Percentiles rank a stretch among this genome's conserved stretches.
phyloP scores from a whole-genome alignment of 2,329 filamentous ascomycete genomes.

The Penicillium sp. region DNA sequence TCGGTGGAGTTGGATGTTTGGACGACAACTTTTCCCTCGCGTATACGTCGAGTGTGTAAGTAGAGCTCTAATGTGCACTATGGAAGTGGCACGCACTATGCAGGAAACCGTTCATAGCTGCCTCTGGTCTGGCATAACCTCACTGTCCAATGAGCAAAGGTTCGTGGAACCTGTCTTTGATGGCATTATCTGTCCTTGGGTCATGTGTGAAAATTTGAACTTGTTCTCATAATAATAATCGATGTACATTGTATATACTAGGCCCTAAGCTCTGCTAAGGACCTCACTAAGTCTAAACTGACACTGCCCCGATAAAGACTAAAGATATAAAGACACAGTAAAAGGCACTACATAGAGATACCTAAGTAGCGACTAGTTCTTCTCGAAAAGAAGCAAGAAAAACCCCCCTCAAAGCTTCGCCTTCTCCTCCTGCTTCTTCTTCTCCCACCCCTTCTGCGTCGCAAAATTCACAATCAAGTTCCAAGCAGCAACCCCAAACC shows the following conservation, averaged over 20 bases:
- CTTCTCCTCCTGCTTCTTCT: conserved; percentile 58
- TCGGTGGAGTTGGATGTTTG: conserved; percentile 31
- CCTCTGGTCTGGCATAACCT: background rate
- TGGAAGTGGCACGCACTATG: conserved; percentile 10
- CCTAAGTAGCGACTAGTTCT: background rate
- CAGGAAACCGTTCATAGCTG: conserved; percentile 10
- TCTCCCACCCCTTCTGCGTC: conserved; percentile 70
- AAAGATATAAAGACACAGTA: background rate
- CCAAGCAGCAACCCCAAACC: conserved; percentile 66
- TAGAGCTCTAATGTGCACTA: conserved; percentile 54
- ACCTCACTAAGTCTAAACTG: background rate
- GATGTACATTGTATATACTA: background rate
- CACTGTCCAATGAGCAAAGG: too few species aligned
- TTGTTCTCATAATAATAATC: background rate
- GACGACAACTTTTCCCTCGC: conserved; percentile 51
- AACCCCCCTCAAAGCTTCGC: conserved; percentile 49
- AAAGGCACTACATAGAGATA: background rate
- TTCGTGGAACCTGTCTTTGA: too few species aligned
- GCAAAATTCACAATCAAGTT: conserved; percentile 70
- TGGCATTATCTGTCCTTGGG: too few species aligned
- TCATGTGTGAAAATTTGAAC: background rate
- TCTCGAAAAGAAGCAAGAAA: background rate
- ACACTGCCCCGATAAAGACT: background rate
- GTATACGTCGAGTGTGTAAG: conserved; percentile 65
- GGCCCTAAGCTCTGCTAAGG: background rate